Conservation (phyloP, 1,139 yeast genomes). For the Martiniozyma asiatica region DNA sequence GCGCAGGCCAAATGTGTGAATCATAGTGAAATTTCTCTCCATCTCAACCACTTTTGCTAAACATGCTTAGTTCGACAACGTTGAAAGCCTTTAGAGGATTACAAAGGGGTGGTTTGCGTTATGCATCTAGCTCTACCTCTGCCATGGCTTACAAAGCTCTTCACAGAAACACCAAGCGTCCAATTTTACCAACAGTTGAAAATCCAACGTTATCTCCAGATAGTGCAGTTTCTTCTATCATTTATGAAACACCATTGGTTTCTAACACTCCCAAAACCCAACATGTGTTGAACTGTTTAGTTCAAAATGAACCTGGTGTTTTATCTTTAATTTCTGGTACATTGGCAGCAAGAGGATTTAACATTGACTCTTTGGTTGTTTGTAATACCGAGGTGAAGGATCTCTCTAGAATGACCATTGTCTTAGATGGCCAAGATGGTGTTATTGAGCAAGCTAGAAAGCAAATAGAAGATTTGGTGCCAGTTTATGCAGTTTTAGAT, state of each 20-base stretch:
- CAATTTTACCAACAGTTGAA: slow-evolving; percentile 89
- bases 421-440: slow-evolving; percentile 87
- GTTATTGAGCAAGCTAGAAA: slow-evolving; percentile 98
- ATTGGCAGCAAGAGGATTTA: slow-evolving; percentile 95
- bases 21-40: no score
- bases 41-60: no score
- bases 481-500: slow-evolving; percentile 95
- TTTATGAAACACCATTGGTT: slow-evolving; percentile 85
- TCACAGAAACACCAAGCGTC: slow-evolving; percentile 77
- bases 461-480: slow-evolving; percentile 94
- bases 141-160: slow-evolving; percentile 90
- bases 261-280: slow-evolving; percentile 58
- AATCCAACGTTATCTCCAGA: slow-evolving; percentile 93
- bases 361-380: slow-evolving; percentile 92
- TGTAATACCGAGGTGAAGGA: slow-evolving; percentile 95
- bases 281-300: slow-evolving; percentile 91
- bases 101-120: no score
- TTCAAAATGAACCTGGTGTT: slow-evolving; percentile 98
- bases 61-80: no score
- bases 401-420: slow-evolving; percentile 93
- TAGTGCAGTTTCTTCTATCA: slow-evolving; percentile 88
- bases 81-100: no score
- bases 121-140: slow-evolving; percentile 55
- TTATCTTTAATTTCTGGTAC: slow-evolving; percentile 88
- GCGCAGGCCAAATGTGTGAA: no score